Percentiles rank a stretch among this genome's conserved stretches.
These are phyloP conservation scores for Galerina marginata DNA, from an alignment of 768 basidiomycete genomes.

Conservation along the genomic window DNA sequence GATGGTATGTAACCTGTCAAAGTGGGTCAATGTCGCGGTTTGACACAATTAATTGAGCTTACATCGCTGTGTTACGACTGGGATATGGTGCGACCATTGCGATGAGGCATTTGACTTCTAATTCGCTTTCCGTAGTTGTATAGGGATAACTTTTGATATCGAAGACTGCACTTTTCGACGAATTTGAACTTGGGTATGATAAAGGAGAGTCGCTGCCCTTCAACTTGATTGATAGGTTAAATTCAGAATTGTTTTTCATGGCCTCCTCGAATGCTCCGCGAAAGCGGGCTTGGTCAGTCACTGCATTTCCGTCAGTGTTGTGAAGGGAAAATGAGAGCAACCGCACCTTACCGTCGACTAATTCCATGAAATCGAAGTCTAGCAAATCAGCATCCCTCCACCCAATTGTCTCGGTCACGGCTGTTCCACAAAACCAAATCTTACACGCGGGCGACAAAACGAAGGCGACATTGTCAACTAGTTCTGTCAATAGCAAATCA, in stretches of 20 bases:
- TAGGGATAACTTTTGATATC: constrained; percentile 74
- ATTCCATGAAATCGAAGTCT: constrained; percentile 66
- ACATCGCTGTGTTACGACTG: constrained; percentile 74
- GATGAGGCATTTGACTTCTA: constrained; percentile 67
- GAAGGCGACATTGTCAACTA: constrained; percentile 74
- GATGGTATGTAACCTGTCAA: constrained; percentile 66
- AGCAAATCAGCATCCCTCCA: constrained; percentile 79
- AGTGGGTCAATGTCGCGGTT: not conserved
- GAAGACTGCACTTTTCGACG: constrained; percentile 60
- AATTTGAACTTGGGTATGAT: constrained; percentile 28
- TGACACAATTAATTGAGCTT: constrained; percentile 22
- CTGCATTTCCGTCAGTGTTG: constrained; percentile 35
- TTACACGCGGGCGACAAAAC: constrained; percentile 66
- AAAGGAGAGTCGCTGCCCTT: constrained; percentile 45
- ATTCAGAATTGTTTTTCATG: constrained; percentile 51
- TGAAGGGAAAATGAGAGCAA: constrained; percentile 2
- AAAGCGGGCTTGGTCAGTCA: constrained; percentile 63
- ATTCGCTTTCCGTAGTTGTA: constrained; percentile 40
- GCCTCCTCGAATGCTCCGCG: constrained; percentile 60
- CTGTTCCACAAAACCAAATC: constrained; percentile 72
- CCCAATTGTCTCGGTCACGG: constrained; percentile 74
- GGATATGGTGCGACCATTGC: constrained; percentile 80
- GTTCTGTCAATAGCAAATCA: constrained; percentile 77
- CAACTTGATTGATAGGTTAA: constrained; percentile 66
- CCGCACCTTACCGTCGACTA: constrained; percentile 62